These are phyloP conservation scores for Omphalotus olearius DNA, from an alignment of 1,284 basidiomycete species.

Conservation along the genomic window DNA sequence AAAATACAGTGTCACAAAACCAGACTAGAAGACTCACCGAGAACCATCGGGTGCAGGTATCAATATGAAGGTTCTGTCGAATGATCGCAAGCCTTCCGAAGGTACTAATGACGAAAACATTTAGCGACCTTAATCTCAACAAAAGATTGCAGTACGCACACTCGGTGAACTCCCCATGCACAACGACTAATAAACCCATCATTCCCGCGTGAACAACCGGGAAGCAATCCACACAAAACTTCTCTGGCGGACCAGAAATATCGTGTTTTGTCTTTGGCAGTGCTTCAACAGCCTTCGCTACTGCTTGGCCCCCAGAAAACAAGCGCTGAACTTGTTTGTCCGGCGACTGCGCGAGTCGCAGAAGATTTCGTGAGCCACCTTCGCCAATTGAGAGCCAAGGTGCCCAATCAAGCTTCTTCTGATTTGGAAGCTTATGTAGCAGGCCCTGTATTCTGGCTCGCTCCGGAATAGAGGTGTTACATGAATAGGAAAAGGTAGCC, in stretches of 20 bases:
- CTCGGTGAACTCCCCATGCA: slow-evolving; percentile 93
- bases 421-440: slow-evolving; percentile 71
- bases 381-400: slow-evolving; percentile 56
- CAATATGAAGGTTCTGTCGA: slow-evolving; percentile 90
- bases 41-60: slow-evolving; percentile 79
- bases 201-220: slow-evolving; percentile 61
- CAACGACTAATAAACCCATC: slow-evolving; percentile 70
- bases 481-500: slow-evolving; percentile 86
- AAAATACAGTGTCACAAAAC: slow-evolving; percentile 1
- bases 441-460: slow-evolving; percentile 67
- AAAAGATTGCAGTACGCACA: slow-evolving; percentile 40
- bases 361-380: slow-evolving; percentile 75
- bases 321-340: slow-evolving; percentile 67
- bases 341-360: slow-evolving; percentile 54
- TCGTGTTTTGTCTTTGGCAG: slow-evolving; percentile 83
- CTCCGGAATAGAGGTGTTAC: slow-evolving; percentile 76
- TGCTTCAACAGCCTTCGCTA: slow-evolving; percentile 55
- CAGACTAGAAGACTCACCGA: slow-evolving; percentile 47
- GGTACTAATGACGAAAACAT: slow-evolving; percentile 35
- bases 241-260: slow-evolving; percentile 65
- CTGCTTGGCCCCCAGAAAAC: slow-evolving; percentile 69
- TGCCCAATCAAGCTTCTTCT: slow-evolving; percentile 74
- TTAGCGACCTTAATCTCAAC: background rate
- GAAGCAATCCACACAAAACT: slow-evolving; percentile 90
- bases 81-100: slow-evolving; percentile 77